Base-by-base conservation (phyloP, 345 rosid species). In the Gossypium stocksii region DNA sequence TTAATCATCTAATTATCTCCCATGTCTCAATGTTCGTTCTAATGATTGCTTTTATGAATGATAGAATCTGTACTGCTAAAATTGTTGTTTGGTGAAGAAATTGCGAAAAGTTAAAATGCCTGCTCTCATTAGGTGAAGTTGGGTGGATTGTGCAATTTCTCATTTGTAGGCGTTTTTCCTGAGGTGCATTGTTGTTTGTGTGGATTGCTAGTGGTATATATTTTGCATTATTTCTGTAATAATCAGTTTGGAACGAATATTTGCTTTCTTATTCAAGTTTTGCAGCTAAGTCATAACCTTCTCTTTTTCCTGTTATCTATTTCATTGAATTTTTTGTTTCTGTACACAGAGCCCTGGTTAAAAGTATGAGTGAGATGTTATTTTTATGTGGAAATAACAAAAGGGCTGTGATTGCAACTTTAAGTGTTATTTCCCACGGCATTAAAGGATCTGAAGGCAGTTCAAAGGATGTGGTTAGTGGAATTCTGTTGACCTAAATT, bases 361-460 rank as follows among this genome's bases (percentile, higher is more conserved):
- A 85, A 75, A 93, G 99, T 81, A 93, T 90, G 98, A 82, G 89
- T 70, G 99, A 96, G 89, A 93, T 96, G 79, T 85, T 96, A 75
- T 91, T 96, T 76, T 74, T 80, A 44, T 93, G 99, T 80, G 99
- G 99, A 81, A 87, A 80, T 80, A 82, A 87, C 77, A 85, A 83
- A 76, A 84, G 88, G 48, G 97, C 89, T 16, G 90, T 85, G 43
- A 81, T 95, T 77, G 97, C 92, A 25, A 87, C 83, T 77, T 77
- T 91, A 79, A 75, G 74, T 82, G 69, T 69, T 52, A 29, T 76
- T 74, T 79, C 73, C 73, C 13, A 72, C 63, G 79, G 72, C 38
- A 61, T 48, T 77, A 87, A 81, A 78, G 86, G 80, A 57, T 75
- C 81, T 20, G 78, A 71, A 23, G 79, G 52, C 34, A 73, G 74